phyloP scores from a whole-genome alignment of 345 rosid genomes.

The Populus ilicifolia region DNA sequence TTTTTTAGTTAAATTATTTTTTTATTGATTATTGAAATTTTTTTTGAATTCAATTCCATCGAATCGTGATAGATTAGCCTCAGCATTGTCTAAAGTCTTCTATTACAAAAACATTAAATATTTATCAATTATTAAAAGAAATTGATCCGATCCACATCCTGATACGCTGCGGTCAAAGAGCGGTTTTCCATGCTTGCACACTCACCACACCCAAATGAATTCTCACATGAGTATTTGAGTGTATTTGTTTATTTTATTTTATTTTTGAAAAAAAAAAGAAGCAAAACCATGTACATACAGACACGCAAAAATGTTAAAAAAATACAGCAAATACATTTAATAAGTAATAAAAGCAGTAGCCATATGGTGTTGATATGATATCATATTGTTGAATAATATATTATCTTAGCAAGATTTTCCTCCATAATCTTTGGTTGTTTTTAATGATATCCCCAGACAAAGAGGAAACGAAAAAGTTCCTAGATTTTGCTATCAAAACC shows the following conservation, averaged over 20 bases:
- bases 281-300: not conserved
- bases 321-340: not conserved
- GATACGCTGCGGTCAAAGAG: no score
- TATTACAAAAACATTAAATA: no score
- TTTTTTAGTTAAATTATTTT: no score
- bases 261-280: no score
- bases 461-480: not conserved
- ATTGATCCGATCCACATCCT: no score
- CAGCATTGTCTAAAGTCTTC: no score
- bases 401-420: not conserved
- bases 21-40: no score
- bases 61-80: fast-evolving
- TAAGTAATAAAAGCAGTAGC: not conserved
- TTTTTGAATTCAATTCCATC: no score
- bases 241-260: no score
- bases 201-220: not conserved
- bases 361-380: not conserved
- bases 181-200: not conserved
- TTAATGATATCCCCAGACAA: no score
- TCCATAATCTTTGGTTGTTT: not conserved
- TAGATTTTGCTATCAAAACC: not conserved
- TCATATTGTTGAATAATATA: not conserved
- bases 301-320: not conserved
- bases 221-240: not conserved
- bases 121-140: no score